Percentiles rank a stretch among this genome's conserved stretches.
Evolutionary conservation across 106 monocot genomes (phyloP).

Genomic region (Acorus calamus): DNA sequence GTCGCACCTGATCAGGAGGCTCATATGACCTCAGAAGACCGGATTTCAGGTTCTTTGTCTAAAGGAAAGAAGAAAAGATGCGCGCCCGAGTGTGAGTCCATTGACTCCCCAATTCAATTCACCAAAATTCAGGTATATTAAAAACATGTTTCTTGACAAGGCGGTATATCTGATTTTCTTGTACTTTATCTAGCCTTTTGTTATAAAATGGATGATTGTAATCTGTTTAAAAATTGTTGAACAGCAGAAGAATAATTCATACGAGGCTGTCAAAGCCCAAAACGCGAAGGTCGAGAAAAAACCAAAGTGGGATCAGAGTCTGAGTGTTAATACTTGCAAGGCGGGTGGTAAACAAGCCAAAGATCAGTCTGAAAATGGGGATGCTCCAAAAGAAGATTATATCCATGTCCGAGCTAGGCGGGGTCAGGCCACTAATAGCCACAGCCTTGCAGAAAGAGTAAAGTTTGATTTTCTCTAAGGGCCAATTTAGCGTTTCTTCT

Average conservation of each 20-base stretch:
- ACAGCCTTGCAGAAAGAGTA: conserved; percentile 89
- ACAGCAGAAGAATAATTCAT: conserved; percentile 17
- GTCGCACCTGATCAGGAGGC: no score
- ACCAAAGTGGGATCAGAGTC: conserved; percentile 11
- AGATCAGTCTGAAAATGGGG: conserved; percentile 11
- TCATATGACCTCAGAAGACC: no score
- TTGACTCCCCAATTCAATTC: conserved; percentile 15
- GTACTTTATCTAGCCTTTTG: neutral
- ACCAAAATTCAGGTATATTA: conserved; percentile 10
- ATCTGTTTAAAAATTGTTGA: conserved; percentile 1
- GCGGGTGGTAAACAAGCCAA: conserved; percentile 14
- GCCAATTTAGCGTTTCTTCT: no score
- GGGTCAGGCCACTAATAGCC: conserved; percentile 86
- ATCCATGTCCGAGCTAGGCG: conserved; percentile 77
- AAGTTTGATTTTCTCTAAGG: neutral
- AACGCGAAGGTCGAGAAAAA: conserved; percentile 25
- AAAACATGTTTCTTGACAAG: no score
- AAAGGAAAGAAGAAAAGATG: conserved; percentile 48
- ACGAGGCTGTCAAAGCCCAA: conserved; percentile 11
- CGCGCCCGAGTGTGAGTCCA: conserved; percentile 4
- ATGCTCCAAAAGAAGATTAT: conserved; percentile 33
- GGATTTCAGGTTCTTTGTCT: no score
- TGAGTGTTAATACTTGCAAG: conserved; percentile 5
- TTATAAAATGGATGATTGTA: neutral
- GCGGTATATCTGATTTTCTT: neutral